Evolutionary conservation across 2,329 filamentous ascomycete species (phyloP).

Genomic region (Aureobasidium sp.): DNA sequence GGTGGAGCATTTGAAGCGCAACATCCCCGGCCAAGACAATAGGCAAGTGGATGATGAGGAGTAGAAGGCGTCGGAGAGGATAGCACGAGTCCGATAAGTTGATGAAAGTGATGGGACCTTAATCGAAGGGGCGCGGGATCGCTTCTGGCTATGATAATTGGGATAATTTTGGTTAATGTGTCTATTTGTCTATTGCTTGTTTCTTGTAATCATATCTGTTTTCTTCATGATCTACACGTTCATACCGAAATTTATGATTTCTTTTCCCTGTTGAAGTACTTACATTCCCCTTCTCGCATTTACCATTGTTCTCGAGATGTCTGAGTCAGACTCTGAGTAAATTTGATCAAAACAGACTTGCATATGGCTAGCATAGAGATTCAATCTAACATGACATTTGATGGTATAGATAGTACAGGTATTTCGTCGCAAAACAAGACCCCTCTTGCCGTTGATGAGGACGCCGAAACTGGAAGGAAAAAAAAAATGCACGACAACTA

Average conservation of each 20-base stretch:
- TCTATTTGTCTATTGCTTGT: background rate
- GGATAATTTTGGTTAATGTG: background rate
- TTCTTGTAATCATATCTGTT: background rate
- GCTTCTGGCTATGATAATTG: background rate
- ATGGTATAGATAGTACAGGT: too few species aligned
- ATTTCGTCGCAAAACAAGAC: too few species aligned
- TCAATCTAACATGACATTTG: too few species aligned
- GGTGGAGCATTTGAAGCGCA: conserved; percentile 7
- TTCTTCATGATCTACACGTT: background rate
- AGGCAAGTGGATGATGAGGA: background rate
- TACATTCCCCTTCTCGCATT: too few species aligned
- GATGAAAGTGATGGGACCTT: background rate
- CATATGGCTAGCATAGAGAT: too few species aligned
- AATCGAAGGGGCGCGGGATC: background rate
- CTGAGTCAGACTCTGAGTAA: too few species aligned
- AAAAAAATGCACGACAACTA: too few species aligned
- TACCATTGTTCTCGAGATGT: too few species aligned
- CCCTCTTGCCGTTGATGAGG: too few species aligned
- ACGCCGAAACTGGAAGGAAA: background rate
- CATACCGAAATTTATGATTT: too few species aligned
- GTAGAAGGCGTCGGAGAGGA: background rate
- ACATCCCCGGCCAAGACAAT: background rate
- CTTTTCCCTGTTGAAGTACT: background rate
- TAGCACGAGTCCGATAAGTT: too few species aligned
- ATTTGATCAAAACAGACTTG: too few species aligned